Base-by-base conservation (phyloP, 208 protist genomes). In the Novymonas esmeraldas region DNA sequence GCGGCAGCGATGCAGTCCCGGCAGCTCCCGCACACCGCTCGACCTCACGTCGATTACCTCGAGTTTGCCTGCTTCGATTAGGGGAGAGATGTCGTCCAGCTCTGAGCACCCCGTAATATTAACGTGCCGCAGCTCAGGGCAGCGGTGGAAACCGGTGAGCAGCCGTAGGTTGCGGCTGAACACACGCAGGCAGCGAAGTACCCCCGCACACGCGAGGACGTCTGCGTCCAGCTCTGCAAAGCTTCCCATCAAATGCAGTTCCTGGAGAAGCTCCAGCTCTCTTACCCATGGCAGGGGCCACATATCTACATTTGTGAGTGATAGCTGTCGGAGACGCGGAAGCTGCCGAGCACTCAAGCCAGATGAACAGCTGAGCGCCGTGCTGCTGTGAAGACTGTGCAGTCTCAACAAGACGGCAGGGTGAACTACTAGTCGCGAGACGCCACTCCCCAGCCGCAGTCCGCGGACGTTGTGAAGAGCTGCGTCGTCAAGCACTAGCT, bases 41-140 rank as follows among this genome's bases (percentile, higher is more conserved):
- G n/a, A 39, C 18, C 39, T 26, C 54, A 33, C 52, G 33, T 44
- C 42, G 36, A 55, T 31, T 0, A 29, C 39, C 28, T 28, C 44
- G 0, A 70, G 16, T 0, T 20, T n/a, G 6, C 16, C 26, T 24
- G 36, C 44, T n/a, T 52, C 2, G 6, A 28, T 38, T 3, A 70
- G 54, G 0, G 51, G 28, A 7, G 64, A 60, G 2, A 50, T 24
- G 31, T 69, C 22, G 16, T 14, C 20, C 3, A 70, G 52, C 4
- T 38, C 31, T 7, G 44, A 24, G 42, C 51, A 51, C 5, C 33
- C 20, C 7, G 64, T 42, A 26, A 70, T 44, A 29, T 42, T 46
- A n/a, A 59, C 6, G 22, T 16, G 20, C 2, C n/a, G 36, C 33
- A 45, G 18, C 0, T 9, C 1, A 6, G 0, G 2, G 34, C 11